Base-by-base conservation (phyloP, 768 basidiomycete species). In the Pilatotrama ljubarskyi region DNA sequence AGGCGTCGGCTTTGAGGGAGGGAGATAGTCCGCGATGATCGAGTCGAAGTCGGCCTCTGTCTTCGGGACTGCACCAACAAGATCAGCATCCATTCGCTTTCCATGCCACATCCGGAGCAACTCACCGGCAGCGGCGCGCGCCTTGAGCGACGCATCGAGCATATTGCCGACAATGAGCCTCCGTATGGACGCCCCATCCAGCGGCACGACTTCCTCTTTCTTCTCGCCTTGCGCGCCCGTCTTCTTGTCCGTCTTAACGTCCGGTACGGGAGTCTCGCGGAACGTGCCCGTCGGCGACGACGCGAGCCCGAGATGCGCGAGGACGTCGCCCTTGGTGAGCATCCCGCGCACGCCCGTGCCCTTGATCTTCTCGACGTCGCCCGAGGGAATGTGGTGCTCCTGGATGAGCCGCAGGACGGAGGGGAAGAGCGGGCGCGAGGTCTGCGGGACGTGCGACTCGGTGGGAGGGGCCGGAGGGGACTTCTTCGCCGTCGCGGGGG, bases 281-380 rank as follows among this genome's bases (percentile, higher is more conserved):
- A 80, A 91, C 2, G 90, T 90, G 37, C 93, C 93, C 18, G 81
- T 77, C 0, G 93, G 91, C 36, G 81, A 79, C 11, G 87, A 87
- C 18, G 94, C 90, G 73, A 87, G 87, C 18, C 96, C 96, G 5
- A 97, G 79, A 74, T 85, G 87, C 2, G 92, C 77, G 26, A 99
- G 81, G 1, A 98, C 88, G 70, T 99, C 96, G 11, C 97, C 97
- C 73, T 98, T 98, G 48, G 95, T 98, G 61, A 98, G 73, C 89
- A 95, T 95, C 14, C 97, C 96, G 37, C 91, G 82, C 52, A 91
- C 79, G 49, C 96, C 96, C 2, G 94, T 96, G 6, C 91, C 95
- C 63, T 87, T 88, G 71, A 99, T 90, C 55, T 79, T 77, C 51
- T 84, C 82, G 22, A 83, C 75, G 62, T 87, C 80, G 5, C 14